phyloP scores from a whole-genome alignment of 768 basidiomycete genomes.

The Podaxis sp. region DNA sequence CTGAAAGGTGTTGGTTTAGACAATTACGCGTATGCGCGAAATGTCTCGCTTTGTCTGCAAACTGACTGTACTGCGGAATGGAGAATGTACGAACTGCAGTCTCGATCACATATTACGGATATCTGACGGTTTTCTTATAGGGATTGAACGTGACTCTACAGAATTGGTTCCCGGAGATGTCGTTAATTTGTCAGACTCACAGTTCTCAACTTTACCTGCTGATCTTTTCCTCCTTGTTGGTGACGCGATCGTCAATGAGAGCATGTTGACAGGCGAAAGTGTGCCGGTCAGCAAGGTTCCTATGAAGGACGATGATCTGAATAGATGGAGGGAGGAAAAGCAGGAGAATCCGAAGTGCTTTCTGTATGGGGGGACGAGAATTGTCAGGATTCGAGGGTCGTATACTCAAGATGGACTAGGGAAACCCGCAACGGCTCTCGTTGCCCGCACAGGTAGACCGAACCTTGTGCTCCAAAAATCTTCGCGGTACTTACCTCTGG shows the following conservation, averaged over 20 bases:
- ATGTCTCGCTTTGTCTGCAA: slow-evolving; percentile 90
- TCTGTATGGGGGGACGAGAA: slow-evolving; percentile 85
- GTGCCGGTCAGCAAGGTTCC: slow-evolving; percentile 93
- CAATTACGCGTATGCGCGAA: slow-evolving; percentile 89
- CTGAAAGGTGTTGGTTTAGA: slow-evolving; percentile 38
- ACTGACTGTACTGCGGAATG: slow-evolving; percentile 65
- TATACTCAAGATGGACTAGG: slow-evolving; percentile 48
- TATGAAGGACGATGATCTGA: slow-evolving; percentile 73
- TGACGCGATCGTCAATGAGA: slow-evolving; percentile 97
- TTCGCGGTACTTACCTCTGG: background rate
- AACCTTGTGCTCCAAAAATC: background rate
- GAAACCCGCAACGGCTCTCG: slow-evolving; percentile 71
- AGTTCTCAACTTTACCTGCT: slow-evolving; percentile 73
- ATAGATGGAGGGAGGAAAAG: slow-evolving; percentile 63
- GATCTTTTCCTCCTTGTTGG: slow-evolving; percentile 92
- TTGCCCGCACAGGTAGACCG: slow-evolving; percentile 75
- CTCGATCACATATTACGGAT: background rate
- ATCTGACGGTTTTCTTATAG: slow-evolving; percentile 31
- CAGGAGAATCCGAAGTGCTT: slow-evolving; percentile 80
- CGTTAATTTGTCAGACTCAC: slow-evolving; percentile 78
- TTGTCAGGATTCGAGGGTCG: slow-evolving; percentile 77
- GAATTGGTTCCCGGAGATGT: slow-evolving; percentile 90
- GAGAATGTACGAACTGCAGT: slow-evolving; percentile 51
- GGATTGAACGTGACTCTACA: slow-evolving; percentile 68
- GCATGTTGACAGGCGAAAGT: slow-evolving; percentile 98